Percentiles rank a stretch among this genome's conserved stretches.
phyloP scores from a whole-genome alignment of 306 rosid genomes.

The Alnus rubra region DNA sequence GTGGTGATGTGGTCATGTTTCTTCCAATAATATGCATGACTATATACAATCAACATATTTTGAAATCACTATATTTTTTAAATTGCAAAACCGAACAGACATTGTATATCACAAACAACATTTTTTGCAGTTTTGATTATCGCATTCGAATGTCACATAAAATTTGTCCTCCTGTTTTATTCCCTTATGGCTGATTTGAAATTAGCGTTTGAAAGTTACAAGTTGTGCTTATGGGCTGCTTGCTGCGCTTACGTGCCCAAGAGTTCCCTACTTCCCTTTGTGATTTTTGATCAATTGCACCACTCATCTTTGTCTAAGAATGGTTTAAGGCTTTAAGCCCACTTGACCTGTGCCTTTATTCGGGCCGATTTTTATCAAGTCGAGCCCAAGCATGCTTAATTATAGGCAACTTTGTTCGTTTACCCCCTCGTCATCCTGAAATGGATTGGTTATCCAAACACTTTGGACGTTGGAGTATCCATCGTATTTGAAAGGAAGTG shows the following conservation, averaged over 20 bases:
- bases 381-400: too few species aligned
- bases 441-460: too few species aligned
- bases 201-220: neutral
- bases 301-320: too few species aligned
- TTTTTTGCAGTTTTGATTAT: neutral
- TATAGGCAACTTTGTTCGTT: too few species aligned
- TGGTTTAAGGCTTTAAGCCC: conserved; percentile 80
- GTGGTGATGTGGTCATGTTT: neutral
- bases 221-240: neutral
- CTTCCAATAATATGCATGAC: neutral
- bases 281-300: conserved; percentile 4
- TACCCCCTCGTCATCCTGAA: too few species aligned
- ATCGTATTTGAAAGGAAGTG: too few species aligned
- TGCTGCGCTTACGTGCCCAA: neutral
- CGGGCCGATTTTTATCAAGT: conserved; percentile 28
- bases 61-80: too few species aligned
- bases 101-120: neutral
- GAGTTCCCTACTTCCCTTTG: neutral
- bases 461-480: too few species aligned
- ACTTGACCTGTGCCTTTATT: conserved; percentile 77
- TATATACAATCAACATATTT: neutral
- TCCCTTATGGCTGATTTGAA: neutral
- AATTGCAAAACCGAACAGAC: too few species aligned
- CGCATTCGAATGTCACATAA: neutral
- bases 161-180: too few species aligned